Conservation (phyloP, 306 rosid genomes). For the Benincasa hispida region DNA sequence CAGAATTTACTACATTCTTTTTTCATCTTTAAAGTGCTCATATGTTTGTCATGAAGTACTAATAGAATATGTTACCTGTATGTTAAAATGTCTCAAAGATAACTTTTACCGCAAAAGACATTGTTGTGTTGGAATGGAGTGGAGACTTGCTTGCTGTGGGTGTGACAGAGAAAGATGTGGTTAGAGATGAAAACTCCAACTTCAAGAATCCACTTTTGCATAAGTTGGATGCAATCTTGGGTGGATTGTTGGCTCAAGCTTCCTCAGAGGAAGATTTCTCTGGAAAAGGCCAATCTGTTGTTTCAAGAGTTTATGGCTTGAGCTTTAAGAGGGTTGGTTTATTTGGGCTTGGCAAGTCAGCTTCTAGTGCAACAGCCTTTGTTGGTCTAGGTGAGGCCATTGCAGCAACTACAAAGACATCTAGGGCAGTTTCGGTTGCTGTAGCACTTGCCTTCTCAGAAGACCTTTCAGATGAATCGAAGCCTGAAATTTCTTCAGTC, state of each 20-base stretch:
- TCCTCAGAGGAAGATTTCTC: conserved; percentile 88
- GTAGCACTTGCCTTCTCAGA: conserved; percentile 67
- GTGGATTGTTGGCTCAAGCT: conserved; percentile 72
- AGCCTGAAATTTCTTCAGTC: conserved; percentile 48
- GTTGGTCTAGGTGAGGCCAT: conserved; percentile 75
- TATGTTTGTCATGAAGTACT: conserved; percentile 12
- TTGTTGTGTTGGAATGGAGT: conserved; percentile 66
- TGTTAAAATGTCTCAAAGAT: conserved; percentile 42
- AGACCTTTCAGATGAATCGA: conserved; percentile 39
- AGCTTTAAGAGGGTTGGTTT: conserved; percentile 72
- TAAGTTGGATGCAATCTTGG: conserved; percentile 60
- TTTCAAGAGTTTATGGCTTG: conserved; percentile 68
- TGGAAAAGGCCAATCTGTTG: conserved; percentile 71
- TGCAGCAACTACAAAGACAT: conserved; percentile 62
- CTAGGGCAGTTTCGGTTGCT: conserved; percentile 55
- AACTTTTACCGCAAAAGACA: conserved; percentile 53
- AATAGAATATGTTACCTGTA: conserved; percentile 15
- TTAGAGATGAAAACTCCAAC: conserved; percentile 38
- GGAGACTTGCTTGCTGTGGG: conserved; percentile 92
- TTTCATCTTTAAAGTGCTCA: background rate
- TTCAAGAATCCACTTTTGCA: conserved; percentile 57
- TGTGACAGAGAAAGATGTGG: conserved; percentile 67
- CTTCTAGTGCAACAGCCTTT: conserved; percentile 33
- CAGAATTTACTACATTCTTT: too few species aligned
- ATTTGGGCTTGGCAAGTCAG: conserved; percentile 78